A percentile compares a stretch with the other conserved stretches of the same genome.
phyloP scores from a whole-genome alignment of 352 stramenopile species.

The Phytophthora tubulina region DNA sequence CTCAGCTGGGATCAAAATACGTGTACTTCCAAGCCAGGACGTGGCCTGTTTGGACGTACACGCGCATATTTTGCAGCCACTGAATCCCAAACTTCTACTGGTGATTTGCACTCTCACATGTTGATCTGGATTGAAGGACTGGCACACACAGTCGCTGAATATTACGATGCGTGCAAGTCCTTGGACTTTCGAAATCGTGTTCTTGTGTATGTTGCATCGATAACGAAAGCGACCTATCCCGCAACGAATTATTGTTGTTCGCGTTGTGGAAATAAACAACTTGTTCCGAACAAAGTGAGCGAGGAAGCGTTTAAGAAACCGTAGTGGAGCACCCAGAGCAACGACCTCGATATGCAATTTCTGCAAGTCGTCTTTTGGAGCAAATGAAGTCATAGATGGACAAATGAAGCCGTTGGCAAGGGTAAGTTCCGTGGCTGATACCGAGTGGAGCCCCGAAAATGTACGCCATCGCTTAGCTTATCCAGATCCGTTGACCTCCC shows the following conservation, averaged over 20 bases:
- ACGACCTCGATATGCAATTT: neutral
- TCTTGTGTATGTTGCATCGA: neutral
- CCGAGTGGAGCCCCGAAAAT: no score
- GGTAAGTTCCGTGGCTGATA: no score
- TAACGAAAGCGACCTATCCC: neutral
- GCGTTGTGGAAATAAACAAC: neutral
- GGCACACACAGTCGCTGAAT: neutral
- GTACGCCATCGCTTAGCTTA: no score
- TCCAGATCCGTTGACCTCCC: neutral
- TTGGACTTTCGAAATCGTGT: neutral
- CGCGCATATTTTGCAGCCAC: neutral
- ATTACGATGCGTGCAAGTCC: neutral
- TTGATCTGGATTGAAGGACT: neutral
- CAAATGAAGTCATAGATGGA: constrained; percentile 11
- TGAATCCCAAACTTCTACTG: constrained; percentile 14
- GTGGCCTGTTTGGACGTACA: constrained; percentile 2
- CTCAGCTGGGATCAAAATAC: constrained; percentile 15
- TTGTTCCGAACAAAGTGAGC: neutral
- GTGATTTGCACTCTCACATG: constrained; percentile 17
- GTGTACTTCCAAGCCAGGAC: neutral
- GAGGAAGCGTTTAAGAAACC: neutral
- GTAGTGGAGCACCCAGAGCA: neutral
- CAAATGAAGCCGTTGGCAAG: neutral
- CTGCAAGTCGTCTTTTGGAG: constrained; percentile 3
- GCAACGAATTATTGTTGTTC: neutral